Conservation (phyloP, 1,284 basidiomycete genomes). For the Apiotrichum porosum region DNA sequence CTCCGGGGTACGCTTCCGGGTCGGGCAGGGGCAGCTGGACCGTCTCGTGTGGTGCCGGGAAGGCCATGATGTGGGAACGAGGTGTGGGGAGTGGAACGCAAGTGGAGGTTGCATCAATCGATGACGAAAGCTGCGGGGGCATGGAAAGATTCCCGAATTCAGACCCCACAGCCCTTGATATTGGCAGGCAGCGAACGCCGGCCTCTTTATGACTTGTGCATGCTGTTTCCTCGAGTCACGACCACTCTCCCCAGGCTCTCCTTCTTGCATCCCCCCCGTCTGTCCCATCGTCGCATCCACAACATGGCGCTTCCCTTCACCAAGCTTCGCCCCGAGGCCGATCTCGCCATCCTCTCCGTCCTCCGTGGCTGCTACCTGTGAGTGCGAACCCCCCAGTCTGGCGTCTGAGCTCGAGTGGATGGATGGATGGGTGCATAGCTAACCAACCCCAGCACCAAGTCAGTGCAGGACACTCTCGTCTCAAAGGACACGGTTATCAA, state of each 20-base stretch:
- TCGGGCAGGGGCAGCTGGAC: slow-evolving; percentile 36
- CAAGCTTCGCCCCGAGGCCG: slow-evolving; percentile 34
- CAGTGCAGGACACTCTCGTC: slow-evolving; percentile 83
- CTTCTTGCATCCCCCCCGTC: slow-evolving; percentile 1
- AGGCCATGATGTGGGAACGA: slow-evolving; percentile 10
- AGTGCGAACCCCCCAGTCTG: slow-evolving; percentile 9
- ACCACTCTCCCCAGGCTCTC: too few species aligned
- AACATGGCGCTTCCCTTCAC: slow-evolving; percentile 37
- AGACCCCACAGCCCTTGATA: not conserved
- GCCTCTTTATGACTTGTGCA: not conserved
- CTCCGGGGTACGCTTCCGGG: slow-evolving; percentile 39
- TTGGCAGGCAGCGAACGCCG: too few species aligned
- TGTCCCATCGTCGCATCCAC: too few species aligned
- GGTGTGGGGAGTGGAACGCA: not conserved
- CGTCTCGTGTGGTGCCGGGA: slow-evolving; percentile 23
- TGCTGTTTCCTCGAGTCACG: not conserved
- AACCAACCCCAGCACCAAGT: slow-evolving; percentile 67
- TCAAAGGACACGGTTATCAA: slow-evolving; percentile 84
- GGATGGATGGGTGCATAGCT: not conserved
- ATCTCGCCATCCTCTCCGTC: slow-evolving; percentile 83
- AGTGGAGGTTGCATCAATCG: slow-evolving; percentile 3
- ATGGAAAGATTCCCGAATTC: slow-evolving; percentile 11
- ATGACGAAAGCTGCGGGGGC: slow-evolving; percentile 9
- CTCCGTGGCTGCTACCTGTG: slow-evolving; percentile 67
- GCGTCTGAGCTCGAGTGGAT: not conserved